A percentile compares a stretch with the other conserved stretches of the same genome.
Evolutionary conservation across 768 basidiomycete genomes (phyloP).

Genomic region (Flagelloscypha sp.): DNA sequence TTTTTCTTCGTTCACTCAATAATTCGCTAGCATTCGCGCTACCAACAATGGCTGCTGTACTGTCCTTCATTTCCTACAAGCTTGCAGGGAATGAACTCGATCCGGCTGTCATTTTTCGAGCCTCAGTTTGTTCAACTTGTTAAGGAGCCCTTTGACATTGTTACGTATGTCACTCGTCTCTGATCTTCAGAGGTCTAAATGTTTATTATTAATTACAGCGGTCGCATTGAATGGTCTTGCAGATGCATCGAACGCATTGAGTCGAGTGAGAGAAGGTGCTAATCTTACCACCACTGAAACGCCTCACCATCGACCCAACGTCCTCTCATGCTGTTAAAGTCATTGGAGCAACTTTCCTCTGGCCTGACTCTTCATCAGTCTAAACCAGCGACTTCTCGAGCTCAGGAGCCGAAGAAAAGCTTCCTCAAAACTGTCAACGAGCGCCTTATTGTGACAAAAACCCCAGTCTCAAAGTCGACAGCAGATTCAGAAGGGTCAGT

Average conservation of each 20-base stretch:
- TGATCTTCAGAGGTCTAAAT: too few relatives aligned
- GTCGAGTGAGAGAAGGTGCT: slow-evolving; percentile 43
- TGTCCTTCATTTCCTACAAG: too few relatives aligned
- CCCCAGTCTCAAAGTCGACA: too few relatives aligned
- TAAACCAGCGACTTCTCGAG: too few relatives aligned
- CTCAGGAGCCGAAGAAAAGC: too few relatives aligned
- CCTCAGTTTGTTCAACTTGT: slow-evolving; percentile 51
- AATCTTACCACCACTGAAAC: slow-evolving; percentile 41
- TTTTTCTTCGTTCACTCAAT: slow-evolving; percentile 35
- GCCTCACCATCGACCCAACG: slow-evolving; percentile 26
- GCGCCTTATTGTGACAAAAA: too few relatives aligned
- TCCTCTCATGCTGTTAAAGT: slow-evolving; percentile 39
- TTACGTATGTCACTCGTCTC: slow-evolving; percentile 24
- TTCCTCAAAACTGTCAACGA: slow-evolving; percentile 12
- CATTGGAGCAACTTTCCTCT: slow-evolving; percentile 45
- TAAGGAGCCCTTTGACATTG: slow-evolving; percentile 51
- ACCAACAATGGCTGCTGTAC: too few relatives aligned
- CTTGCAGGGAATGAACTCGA: slow-evolving; percentile 35
- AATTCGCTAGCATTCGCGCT: slow-evolving; percentile 35
- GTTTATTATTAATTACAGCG: slow-evolving; percentile 24
- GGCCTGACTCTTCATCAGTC: slow-evolving; percentile 44
- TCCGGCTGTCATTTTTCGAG: slow-evolving; percentile 54
- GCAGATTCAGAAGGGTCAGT: too few relatives aligned
- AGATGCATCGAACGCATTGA: slow-evolving; percentile 49
- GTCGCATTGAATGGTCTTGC: slow-evolving; percentile 39